Percentiles rank a stretch among this genome's conserved stretches.
These are phyloP conservation scores for Botrytis squamosa DNA, from an alignment of 2,329 filamentous ascomycete species.

Conservation along the genomic window DNA sequence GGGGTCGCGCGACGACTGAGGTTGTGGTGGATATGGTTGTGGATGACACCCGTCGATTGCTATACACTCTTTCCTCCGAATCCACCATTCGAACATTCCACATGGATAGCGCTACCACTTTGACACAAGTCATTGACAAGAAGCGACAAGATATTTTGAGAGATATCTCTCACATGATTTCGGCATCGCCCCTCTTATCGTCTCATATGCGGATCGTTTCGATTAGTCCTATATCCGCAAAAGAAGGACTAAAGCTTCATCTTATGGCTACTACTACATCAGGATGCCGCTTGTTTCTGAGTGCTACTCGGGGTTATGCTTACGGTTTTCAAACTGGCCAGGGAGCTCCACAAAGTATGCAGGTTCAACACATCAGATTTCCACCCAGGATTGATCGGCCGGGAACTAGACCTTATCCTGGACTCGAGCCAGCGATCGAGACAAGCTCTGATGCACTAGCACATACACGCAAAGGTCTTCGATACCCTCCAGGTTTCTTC, in stretches of 20 bases:
- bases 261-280: slow-evolving; percentile 88
- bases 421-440: slow-evolving; percentile 33
- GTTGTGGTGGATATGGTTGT: slow-evolving; percentile 76
- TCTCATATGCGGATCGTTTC: slow-evolving; percentile 73
- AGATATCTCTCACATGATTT: slow-evolving; percentile 84
- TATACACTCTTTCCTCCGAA: slow-evolving; percentile 86
- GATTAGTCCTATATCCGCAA: slow-evolving; percentile 78
- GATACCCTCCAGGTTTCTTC: slow-evolving; percentile 87
- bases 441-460: slow-evolving; percentile 49
- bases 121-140: slow-evolving; percentile 66
- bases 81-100: slow-evolving; percentile 92
- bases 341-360: slow-evolving; percentile 84
- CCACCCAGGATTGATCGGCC: slow-evolving; percentile 57
- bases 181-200: slow-evolving; percentile 67
- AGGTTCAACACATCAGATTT: slow-evolving; percentile 95
- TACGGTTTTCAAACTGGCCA: slow-evolving; percentile 61
- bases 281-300: slow-evolving; percentile 88
- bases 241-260: slow-evolving; percentile 79
- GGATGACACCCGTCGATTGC: slow-evolving; percentile 81
- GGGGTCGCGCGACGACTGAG: slow-evolving; percentile 55
- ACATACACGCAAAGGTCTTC: slow-evolving; percentile 52
- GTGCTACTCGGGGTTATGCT: slow-evolving; percentile 72
- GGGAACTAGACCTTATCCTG: slow-evolving; percentile 33
- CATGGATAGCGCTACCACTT: slow-evolving; percentile 64
- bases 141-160: slow-evolving; percentile 57